Evolutionary conservation across 1,139 yeast species (phyloP).

Genomic region (Candida sanyaensis): DNA sequence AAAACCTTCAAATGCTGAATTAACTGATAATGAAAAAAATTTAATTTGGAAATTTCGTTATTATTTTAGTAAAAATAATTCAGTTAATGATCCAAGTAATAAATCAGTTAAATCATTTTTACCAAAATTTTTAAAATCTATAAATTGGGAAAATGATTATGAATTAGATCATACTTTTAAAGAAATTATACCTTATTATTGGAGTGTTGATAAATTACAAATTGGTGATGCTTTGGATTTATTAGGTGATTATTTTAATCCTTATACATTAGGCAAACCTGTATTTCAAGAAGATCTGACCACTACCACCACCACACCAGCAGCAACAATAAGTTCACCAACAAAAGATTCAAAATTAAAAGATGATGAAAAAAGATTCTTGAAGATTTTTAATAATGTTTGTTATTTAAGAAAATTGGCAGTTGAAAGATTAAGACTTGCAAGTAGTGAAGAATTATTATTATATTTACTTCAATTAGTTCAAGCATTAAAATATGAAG

Average conservation of each 20-base stretch:
- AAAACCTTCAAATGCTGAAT: conserved; percentile 82
- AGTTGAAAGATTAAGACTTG: conserved; percentile 76
- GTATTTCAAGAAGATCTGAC: conserved; percentile 7
- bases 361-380: conserved; percentile 33
- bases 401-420: conserved; percentile 75
- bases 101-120: conserved; percentile 51
- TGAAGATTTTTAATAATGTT: conserved; percentile 35
- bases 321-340: conserved; percentile 3
- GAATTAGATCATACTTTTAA: conserved; percentile 81
- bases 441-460: conserved; percentile 77
- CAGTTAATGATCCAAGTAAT: conserved; percentile 20
- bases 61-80: conserved; percentile 67
- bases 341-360: conserved; percentile 15
- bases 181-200: conserved; percentile 45
- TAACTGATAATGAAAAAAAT: conserved; percentile 83
- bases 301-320: too few relatives aligned
- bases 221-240: conserved; percentile 92
- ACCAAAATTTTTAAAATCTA: conserved; percentile 83
- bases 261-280: conserved; percentile 31
- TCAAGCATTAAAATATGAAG: conserved; percentile 84
- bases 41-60: conserved; percentile 91
- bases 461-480: conserved; percentile 86
- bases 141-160: conserved; percentile 82
- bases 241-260: conserved; percentile 69
- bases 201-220: conserved; percentile 70